A percentile compares a stretch with the other conserved stretches of the same genome.
Conservation (phyloP, 257 asterid species). For the Solanum tarijense region DNA sequence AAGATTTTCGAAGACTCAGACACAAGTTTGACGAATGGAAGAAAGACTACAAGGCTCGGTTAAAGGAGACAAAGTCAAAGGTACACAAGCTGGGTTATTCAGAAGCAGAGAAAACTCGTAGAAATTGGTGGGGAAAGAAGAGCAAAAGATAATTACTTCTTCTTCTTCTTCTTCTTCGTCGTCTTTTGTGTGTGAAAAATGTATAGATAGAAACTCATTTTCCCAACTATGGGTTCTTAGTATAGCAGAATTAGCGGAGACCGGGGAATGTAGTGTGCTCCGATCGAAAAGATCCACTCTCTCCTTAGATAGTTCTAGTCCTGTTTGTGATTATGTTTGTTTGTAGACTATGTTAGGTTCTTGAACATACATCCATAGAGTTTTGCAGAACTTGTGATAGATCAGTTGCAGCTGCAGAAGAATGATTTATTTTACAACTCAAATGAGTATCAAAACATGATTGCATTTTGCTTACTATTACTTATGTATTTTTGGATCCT, state of each 20-base stretch:
- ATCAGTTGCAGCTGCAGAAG: neutral
- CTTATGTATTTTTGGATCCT: neutral
- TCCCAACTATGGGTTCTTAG: neutral
- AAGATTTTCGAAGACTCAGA: slow-evolving; percentile 48
- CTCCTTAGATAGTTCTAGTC: slow-evolving; percentile 3
- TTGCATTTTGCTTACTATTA: neutral
- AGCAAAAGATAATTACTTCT: slow-evolving; percentile 17
- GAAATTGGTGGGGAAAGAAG: slow-evolving; percentile 76
- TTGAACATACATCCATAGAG: neutral
- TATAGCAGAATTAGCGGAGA: neutral
- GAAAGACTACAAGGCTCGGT: slow-evolving; percentile 48
- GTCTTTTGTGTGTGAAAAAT: neutral
- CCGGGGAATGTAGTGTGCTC: slow-evolving; percentile 7
- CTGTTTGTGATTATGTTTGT: slow-evolving; percentile 17
- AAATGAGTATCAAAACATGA: neutral
- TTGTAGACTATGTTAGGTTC: slow-evolving; percentile 9
- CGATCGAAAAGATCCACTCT: slow-evolving; percentile 17
- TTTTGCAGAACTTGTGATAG: neutral
- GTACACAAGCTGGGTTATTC: slow-evolving; percentile 26
- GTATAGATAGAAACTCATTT: neutral
- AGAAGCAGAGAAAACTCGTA: slow-evolving; percentile 39
- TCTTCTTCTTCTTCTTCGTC: neutral
- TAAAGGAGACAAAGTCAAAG: slow-evolving; percentile 54
- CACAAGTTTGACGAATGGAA: slow-evolving; percentile 54
- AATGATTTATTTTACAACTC: neutral